Conservation (phyloP, 1,284 basidiomycete genomes). For the Afroboletus lepidellus region DNA sequence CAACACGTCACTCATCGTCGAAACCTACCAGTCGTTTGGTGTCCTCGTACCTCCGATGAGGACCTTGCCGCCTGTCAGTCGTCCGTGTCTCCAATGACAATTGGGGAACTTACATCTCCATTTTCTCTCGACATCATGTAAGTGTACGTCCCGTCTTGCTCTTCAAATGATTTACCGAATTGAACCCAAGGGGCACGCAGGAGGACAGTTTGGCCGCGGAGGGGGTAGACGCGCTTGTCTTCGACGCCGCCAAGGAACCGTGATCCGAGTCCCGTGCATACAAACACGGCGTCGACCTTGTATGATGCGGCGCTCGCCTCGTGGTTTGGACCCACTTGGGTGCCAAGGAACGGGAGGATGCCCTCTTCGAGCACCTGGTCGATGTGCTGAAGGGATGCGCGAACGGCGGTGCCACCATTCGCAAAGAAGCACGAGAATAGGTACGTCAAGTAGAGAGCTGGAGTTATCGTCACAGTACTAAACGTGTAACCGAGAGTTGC, state of each 20-base stretch:
- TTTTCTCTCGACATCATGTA: slow-evolving; percentile 70
- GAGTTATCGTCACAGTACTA: slow-evolving; percentile 65
- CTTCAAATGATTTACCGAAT: slow-evolving; percentile 54
- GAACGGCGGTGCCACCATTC: slow-evolving; percentile 37
- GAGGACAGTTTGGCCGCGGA: slow-evolving; percentile 83
- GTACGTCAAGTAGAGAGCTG: slow-evolving; percentile 47
- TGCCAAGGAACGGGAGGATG: slow-evolving; percentile 20
- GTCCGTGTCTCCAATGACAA: neutral
- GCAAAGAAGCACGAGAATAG: slow-evolving; percentile 6
- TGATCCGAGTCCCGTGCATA: slow-evolving; percentile 64
- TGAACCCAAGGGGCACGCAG: slow-evolving; percentile 70
- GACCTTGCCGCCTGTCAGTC: slow-evolving; percentile 39
- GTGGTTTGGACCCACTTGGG: neutral
- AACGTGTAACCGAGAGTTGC: slow-evolving; percentile 51
- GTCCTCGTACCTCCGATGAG: slow-evolving; percentile 63
- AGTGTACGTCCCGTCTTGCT: slow-evolving; percentile 49
- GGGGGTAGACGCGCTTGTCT: slow-evolving; percentile 69
- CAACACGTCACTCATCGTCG: neutral
- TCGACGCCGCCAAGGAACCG: slow-evolving; percentile 74
- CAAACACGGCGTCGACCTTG: slow-evolving; percentile 34
- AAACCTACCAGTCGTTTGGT: slow-evolving; percentile 58
- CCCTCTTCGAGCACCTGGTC: slow-evolving; percentile 63
- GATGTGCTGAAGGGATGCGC: slow-evolving; percentile 60
- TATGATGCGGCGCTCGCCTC: neutral
- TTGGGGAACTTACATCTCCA: slow-evolving; percentile 51